A percentile compares a stretch with the other conserved stretches of the same genome.
These are phyloP conservation scores for Ormosia emarginata DNA, from an alignment of 306 rosid genomes.

Conservation along the genomic window DNA sequence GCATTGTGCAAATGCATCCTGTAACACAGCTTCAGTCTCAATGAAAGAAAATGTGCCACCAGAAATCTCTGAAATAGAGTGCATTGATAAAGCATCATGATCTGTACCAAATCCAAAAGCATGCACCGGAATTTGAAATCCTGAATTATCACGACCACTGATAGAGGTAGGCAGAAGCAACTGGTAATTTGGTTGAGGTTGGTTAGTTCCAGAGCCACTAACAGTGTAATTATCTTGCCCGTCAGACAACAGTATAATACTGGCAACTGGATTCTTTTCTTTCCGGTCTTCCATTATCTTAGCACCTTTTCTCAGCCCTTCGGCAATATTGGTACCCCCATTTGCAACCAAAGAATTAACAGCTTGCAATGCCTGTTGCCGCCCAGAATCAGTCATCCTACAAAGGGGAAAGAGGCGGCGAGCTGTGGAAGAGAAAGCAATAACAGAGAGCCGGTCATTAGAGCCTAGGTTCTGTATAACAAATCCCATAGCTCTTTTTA, in stretches of 20 bases:
- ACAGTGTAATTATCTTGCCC: conserved; percentile 96
- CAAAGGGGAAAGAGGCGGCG: conserved; percentile 86
- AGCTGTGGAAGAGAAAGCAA: conserved; percentile 97
- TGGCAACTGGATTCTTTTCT: conserved; percentile 85
- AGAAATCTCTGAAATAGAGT: conserved; percentile 87
- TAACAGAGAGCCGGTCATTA: conserved; percentile 87
- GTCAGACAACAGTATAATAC: conserved; percentile 81
- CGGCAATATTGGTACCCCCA: conserved; percentile 98
- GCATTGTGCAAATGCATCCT: conserved; percentile 99
- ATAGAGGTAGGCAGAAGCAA: conserved; percentile 78
- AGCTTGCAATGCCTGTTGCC: conserved; percentile 90
- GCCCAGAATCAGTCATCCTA: conserved; percentile 79
- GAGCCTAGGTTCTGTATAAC: conserved; percentile 94
- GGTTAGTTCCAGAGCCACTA: conserved; percentile 56
- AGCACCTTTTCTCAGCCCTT: conserved; percentile 91
- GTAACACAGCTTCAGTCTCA: conserved; percentile 86
- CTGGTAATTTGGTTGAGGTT: conserved; percentile 67
- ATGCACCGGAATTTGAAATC: conserved; percentile 91
- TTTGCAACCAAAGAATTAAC: conserved; percentile 95
- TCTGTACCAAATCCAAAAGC: conserved; percentile 94
- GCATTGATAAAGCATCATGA: conserved; percentile 95
- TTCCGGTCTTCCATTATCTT: conserved; percentile 89
- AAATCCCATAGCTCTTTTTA: conserved; percentile 97
- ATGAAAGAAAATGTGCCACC: conserved; percentile 98
- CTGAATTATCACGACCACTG: conserved; percentile 53